A percentile compares a stretch with the other conserved stretches of the same genome.
phyloP scores from a whole-genome alignment of 305 asterid species.

The Euphrasia arctica region DNA sequence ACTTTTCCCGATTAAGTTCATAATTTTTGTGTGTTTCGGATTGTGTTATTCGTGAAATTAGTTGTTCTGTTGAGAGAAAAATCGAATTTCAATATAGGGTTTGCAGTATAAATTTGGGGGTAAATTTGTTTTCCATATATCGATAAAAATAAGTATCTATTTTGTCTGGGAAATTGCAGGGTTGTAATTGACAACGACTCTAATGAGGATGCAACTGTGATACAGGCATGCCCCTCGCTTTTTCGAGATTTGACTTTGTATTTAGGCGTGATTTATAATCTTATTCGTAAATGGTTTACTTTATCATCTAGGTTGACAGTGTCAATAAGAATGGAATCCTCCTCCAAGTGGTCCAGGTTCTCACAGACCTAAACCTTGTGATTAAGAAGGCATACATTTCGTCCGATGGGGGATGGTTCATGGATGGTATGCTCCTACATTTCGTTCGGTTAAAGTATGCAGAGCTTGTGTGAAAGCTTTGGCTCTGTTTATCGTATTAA shows the following conservation, averaged over 20 bases:
- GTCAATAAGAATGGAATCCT: slow-evolving; percentile 74
- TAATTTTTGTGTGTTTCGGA: not conserved
- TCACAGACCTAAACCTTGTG: slow-evolving; percentile 70
- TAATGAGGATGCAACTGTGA: slow-evolving; percentile 62
- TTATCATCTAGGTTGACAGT: slow-evolving; percentile 54
- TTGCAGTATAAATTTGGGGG: too few relatives aligned
- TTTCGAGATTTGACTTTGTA: slow-evolving; percentile 15
- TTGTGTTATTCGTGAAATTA: not conserved
- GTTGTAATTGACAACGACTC: slow-evolving; percentile 65
- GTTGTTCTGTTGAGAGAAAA: slow-evolving; percentile 1
- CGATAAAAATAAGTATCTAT: not conserved
- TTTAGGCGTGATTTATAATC: not conserved
- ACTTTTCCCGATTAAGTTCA: slow-evolving; percentile 2
- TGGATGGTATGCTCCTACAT: slow-evolving; percentile 57
- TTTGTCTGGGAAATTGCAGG: slow-evolving; percentile 39
- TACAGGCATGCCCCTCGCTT: slow-evolving; percentile 45
- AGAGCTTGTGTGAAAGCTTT: slow-evolving; percentile 8
- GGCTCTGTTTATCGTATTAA: slow-evolving; percentile 7
- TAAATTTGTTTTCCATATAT: too few relatives aligned
- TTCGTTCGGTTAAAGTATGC: not conserved
- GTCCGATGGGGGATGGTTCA: slow-evolving; percentile 87
- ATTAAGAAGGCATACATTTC: slow-evolving; percentile 76
- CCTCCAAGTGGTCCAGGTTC: slow-evolving; percentile 73
- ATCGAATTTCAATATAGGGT: too few relatives aligned
- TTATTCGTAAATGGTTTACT: slow-evolving; percentile 11